Evolutionary conservation across 139 green algal species (phyloP).

Genomic region (Picochlorum sp.): DNA sequence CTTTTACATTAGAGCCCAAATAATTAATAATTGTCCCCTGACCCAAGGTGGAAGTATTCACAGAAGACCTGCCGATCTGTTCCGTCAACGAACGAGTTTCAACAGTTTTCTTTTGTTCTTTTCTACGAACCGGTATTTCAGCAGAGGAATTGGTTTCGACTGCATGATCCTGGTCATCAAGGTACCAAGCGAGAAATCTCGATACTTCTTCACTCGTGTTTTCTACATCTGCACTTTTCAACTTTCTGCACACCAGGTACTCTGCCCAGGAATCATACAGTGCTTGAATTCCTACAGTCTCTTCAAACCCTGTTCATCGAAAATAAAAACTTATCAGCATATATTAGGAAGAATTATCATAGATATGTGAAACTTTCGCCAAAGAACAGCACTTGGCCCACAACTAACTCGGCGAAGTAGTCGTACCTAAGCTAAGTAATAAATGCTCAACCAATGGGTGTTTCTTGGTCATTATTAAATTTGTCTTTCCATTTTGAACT

Average conservation of each 20-base stretch:
- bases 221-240: not conserved
- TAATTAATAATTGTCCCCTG: too few relatives aligned
- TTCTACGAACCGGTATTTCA: too few relatives aligned
- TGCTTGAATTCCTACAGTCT: conserved; percentile 8
- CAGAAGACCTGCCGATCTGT: too few relatives aligned
- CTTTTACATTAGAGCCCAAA: too few relatives aligned
- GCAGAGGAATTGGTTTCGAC: not conserved
- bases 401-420: not conserved
- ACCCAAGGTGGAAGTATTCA: too few relatives aligned
- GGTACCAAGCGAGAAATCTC: not conserved
- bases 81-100: too few relatives aligned
- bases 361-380: too few relatives aligned
- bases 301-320: conserved; percentile 9
- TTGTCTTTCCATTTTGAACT: too few relatives aligned
- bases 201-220: not conserved
- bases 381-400: too few relatives aligned
- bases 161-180: not conserved
- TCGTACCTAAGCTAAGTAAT: conserved; percentile 6
- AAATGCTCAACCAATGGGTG: conserved; percentile 10
- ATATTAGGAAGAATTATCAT: too few relatives aligned
- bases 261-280: conserved; percentile 14
- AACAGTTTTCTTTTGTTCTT: too few relatives aligned
- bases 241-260: not conserved
- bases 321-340: not conserved
- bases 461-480: not conserved